phyloP scores from a whole-genome alignment of 2,329 filamentous ascomycete genomes.

The Aureobasidium subglaciale region DNA sequence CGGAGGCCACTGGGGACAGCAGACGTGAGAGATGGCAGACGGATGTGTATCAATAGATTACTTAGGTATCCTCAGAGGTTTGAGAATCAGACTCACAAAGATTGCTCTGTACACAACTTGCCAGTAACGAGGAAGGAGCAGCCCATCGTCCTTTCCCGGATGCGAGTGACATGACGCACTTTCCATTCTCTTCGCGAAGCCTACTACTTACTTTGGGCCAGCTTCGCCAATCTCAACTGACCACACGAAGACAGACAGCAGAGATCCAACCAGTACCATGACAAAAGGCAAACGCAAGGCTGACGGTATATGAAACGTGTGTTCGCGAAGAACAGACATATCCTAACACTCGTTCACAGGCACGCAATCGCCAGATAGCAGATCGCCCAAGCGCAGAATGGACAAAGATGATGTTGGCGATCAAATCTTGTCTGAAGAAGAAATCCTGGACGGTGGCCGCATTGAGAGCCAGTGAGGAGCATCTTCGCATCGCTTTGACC shows the following conservation, averaged over 20 bases:
- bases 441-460: constrained; percentile 15
- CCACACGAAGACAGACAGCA: neutral
- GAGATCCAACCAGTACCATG: neutral
- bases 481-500: no score
- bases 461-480: constrained; percentile 17
- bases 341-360: neutral
- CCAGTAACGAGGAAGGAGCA: neutral
- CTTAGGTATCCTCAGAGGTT: neutral
- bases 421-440: neutral
- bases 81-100: neutral
- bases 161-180: neutral
- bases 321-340: no score
- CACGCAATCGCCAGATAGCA: neutral
- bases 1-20: neutral
- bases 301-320: neutral
- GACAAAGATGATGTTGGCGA: neutral
- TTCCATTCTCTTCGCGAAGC: no score
- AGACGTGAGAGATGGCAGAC: neutral
- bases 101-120: neutral
- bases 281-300: constrained; percentile 12
- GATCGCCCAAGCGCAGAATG: constrained; percentile 1
- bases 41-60: neutral
- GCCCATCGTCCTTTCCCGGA: neutral
- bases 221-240: neutral
- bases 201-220: no score